phyloP scores from a whole-genome alignment of 768 basidiomycete genomes.

The Suillus lakei region DNA sequence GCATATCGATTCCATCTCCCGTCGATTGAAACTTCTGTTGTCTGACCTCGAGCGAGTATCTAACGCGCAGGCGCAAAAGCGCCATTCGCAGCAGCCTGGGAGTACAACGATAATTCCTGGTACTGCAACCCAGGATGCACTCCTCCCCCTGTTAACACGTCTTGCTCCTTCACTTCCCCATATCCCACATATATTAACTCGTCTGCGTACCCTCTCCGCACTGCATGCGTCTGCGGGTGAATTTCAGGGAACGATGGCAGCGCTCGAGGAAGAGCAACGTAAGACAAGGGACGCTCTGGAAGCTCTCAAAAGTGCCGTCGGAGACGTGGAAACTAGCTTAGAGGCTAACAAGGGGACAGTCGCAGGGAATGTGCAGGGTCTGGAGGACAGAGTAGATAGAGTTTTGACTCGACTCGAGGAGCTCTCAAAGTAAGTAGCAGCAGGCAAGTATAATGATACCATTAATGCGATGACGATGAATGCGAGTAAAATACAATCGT shows the following conservation, averaged over 20 bases:
- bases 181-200: conserved; percentile 88
- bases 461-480: neutral
- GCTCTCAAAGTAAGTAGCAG: conserved; percentile 25
- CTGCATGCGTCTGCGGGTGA: conserved; percentile 83
- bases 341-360: conserved; percentile 73
- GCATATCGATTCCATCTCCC: conserved; percentile 93
- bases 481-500: neutral
- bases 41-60: conserved; percentile 90
- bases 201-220: conserved; percentile 81
- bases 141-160: conserved; percentile 71
- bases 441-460: conserved; percentile 9
- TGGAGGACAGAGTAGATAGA: conserved; percentile 63
- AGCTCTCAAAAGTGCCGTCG: conserved; percentile 71
- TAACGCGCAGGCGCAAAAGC: conserved; percentile 36
- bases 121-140: conserved; percentile 52
- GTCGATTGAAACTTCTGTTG: conserved; percentile 89
- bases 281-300: conserved; percentile 63
- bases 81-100: conserved; percentile 20
- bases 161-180: conserved; percentile 77
- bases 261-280: conserved; percentile 75
- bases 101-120: conserved; percentile 14
- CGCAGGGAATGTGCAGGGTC: conserved; percentile 71
- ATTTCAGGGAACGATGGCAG: conserved; percentile 69
- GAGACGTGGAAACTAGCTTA: conserved; percentile 75
- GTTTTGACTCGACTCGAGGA: conserved; percentile 50